Base-by-base conservation (phyloP, 352 stramenopile species). In the Pythium rishiriense region DNA sequence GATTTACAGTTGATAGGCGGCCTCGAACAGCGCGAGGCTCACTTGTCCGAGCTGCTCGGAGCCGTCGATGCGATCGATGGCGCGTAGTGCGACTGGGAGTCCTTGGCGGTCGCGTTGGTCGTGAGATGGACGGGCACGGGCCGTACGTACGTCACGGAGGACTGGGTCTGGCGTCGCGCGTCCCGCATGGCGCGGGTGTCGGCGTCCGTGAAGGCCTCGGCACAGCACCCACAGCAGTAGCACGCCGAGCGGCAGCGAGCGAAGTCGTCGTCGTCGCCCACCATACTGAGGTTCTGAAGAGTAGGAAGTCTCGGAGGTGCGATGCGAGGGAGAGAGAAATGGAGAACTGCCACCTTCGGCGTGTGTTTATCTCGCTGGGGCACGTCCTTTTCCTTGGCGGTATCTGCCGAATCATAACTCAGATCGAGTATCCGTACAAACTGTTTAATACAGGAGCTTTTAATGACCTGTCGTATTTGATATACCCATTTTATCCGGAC, bases 161-260 rank as follows among this genome's bases (percentile, higher is more conserved):
- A 47, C 41, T 47, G 41, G 14, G 41, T 25, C 41, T 21, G 41
- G 17, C 17, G 21, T 19, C 17, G 41, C 41, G 41, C 41, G 41
- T 25, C 17, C 14, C 41, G 41, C 17, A 21, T 25, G 4, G 21
- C 41, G 41, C 17, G 17, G 10, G 41, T 25, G 41, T 47, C 41
- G 2, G 17, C 14, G 41, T 47, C 41, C 33, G 33, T 39, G 21
- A 47, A 47, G 10, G 41, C 41, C 41, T 47, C 41, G 41, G 41
- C 41, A 19, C 41, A 47, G 41, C 41, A 47, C 14, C 41, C 41
- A 19, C 41, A 47, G 41, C 41, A 47, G 41, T 47, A 47, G 41
- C 22, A 47, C 14, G 14, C n/a, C 14, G 14, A 47, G 41, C 41
- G 41, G 17, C 21, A 25, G 41, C 21, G 41, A 7, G 17, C 17